These are phyloP conservation scores for Lactifluus subvellereus DNA, from an alignment of 768 basidiomycete species.

Conservation along the genomic window DNA sequence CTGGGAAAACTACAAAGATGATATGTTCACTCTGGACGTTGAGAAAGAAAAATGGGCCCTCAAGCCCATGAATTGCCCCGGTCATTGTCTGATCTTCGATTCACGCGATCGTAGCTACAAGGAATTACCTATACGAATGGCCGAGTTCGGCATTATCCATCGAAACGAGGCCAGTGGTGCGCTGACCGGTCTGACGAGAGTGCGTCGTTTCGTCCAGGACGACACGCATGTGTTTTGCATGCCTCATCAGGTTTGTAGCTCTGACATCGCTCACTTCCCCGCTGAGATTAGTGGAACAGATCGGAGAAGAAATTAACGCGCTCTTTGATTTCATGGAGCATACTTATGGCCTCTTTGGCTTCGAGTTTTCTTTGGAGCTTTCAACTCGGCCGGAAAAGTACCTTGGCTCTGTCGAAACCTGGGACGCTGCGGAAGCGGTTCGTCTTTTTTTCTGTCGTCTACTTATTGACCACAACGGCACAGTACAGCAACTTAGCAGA, in stretches of 20 bases:
- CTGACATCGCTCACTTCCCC: background rate
- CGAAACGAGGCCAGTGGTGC: slow-evolving; percentile 96
- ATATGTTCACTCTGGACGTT: slow-evolving; percentile 92
- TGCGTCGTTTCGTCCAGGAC: slow-evolving; percentile 93
- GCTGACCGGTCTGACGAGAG: slow-evolving; percentile 86
- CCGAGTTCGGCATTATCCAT: slow-evolving; percentile 97
- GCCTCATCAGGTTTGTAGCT: slow-evolving; percentile 64
- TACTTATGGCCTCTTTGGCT: slow-evolving; percentile 91
- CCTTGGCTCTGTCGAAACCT: slow-evolving; percentile 83
- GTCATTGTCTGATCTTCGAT: slow-evolving; percentile 94
- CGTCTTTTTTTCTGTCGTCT: slow-evolving; percentile 22
- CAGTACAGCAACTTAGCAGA: slow-evolving; percentile 65
- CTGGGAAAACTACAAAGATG: slow-evolving; percentile 96
- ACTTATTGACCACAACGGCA: background rate
- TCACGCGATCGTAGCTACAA: slow-evolving; percentile 89
- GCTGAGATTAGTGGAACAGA: slow-evolving; percentile 36
- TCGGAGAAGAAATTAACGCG: slow-evolving; percentile 78
- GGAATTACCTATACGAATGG: slow-evolving; percentile 95
- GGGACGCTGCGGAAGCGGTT: slow-evolving; percentile 85
- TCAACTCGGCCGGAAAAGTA: slow-evolving; percentile 95
- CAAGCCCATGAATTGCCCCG: slow-evolving; percentile 99
- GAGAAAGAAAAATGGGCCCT: slow-evolving; percentile 96
- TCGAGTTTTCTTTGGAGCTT: slow-evolving; percentile 88
- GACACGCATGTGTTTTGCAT: slow-evolving; percentile 99
- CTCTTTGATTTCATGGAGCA: slow-evolving; percentile 95